Base-by-base conservation (phyloP, 1,139 yeast genomes). In the Taiozyma sp. region DNA sequence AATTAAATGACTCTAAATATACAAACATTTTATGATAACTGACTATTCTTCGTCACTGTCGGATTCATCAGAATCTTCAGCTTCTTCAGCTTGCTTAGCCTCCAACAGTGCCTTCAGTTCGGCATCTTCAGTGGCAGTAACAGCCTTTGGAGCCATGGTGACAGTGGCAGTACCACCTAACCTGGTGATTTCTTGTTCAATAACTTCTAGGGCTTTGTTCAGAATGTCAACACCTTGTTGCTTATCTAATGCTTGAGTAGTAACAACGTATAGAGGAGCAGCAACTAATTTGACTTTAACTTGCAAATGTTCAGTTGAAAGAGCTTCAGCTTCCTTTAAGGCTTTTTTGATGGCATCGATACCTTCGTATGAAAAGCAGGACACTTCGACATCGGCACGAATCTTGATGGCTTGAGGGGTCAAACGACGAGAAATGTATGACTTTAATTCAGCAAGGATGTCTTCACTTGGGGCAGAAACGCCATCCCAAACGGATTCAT, bases 81-180 rank as follows among this genome's bases (percentile, higher is more conserved):
- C 76, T 61, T 79, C 81, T 66, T 83, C 90, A 62, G 79, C 70
- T 68, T 83, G 89, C 59, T 83, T 81, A 66, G 81, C 76, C 68
- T 84, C 90, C 82, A 93, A 85, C 61, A 93, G 77, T 58, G 96
- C 96, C 72, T 90, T 96, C 67, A 93, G 82, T 73, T 91, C 98
- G 54, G 97, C 98, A 70, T 93, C 99, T 70, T 93, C 99, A 55
- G 93, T 88, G 55, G 97, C 98, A 54, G 97, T 89, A 59, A 93
- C 98, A 46, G 98, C 97, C 81, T 91, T 91, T 66, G 99, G 98
- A 62, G 96, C 93, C 97, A 93, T 91, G 56, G 95, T 90, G 58
- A 93, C 86, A 62, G 88, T 89, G 69, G 96, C 85, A 54, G 82
- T 80, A 66, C 99, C 99, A 53, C 90, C 96, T 50, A 81, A 79